Base-by-base conservation (phyloP, 1,284 basidiomycete species). In the Moesziomyces aphidis region DNA sequence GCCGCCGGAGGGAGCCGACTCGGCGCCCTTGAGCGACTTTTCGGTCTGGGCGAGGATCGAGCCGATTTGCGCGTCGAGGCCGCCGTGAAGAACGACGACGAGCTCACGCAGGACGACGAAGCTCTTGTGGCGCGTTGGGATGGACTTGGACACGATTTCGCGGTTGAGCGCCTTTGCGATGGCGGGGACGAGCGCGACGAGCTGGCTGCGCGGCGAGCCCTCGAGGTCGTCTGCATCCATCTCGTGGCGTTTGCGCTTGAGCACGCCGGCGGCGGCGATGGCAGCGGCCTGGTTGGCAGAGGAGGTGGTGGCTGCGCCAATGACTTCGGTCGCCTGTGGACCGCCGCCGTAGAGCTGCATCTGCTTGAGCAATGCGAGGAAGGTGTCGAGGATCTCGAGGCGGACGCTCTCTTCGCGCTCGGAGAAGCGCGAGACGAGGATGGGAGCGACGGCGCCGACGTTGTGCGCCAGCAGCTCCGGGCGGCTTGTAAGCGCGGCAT, bases 371-470 rank as follows among this genome's bases (percentile, higher is more conserved):
- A 97, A 88, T 0, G 89, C 86, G 24, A 89, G 89, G 80, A 96
- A 96, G 0, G 96, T 92, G 0, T 91, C 87, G 89, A 96, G 94
- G 9, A 98, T 88, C 85, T 99, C 96, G 21, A 97, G 87, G n/a
- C 93, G 90, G 21, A 99, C 97, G 17, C 93, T 96, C 80, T 95
- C 93, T 86, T 99, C 97, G 43, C 97, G 91, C 85, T 99, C 97
- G 42, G 90, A 91, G 80, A 99, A 96, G 31, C 95, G 90, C 10
- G 92, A 90, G 58, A 97, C 93, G 48, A 99, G 88, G 5, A 93
- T 89, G 0, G 94, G 94, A 0, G 94, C 93, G 6, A 97, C 90
- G 5, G 90, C 89, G 81, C 90, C 90, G 86, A 93, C 96, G 54
- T 97, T 88, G 1, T 90, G 88, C 5, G 88, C 86, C 5, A 97